Base-by-base conservation (phyloP, 208 protist species). In the Lotmaria passim region DNA sequence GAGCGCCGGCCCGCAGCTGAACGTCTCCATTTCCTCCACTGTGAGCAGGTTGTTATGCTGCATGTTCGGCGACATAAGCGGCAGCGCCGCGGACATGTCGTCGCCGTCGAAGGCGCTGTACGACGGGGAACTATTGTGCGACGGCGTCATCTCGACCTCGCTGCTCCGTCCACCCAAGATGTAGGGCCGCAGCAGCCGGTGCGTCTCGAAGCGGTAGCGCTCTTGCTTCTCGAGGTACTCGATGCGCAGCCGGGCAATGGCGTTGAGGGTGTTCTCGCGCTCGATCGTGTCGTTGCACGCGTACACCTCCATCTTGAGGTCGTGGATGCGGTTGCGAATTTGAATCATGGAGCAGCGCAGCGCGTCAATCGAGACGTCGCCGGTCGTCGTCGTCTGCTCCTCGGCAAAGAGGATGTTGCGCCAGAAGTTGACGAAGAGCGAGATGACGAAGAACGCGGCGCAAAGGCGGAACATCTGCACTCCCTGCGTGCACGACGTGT, bases 191-290 rank as follows among this genome's bases (percentile, higher is more conserved):
- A 90, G 77, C 41, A 78, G 50, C 26, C 79, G 80, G 41, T 84
- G 71, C 46, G 73, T 88, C 60, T 85, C 85, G 52, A 80, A 78
- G 73, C 77, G 78, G 73, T 89, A 93, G 62, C 75, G 74, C 65
- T 89, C 77, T 41, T 90, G 85, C 58, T 91, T 90, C 64, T 90
- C 85, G 57, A 91, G 43, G 59, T 85, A 82, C 72, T 93, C 88
- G n/a, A 87, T 81, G 11, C 83, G 85, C 33, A 93, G 72, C 50
- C 81, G 88, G 4, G 85, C 70, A 52, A 85, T 82, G 44, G 82
- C 83, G 61, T 89, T 91, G n/a, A 89, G 75, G 23, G 79, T 81
- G 70, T 81, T 86, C 72, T 93, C 85, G 38, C 82, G 71, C 30
- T 87, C 81, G 2, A 75, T 58, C 0, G 71, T 36, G 43, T 86